A percentile compares a stretch with the other conserved stretches of the same genome.
Evolutionary conservation across 2,329 filamentous ascomycete species (phyloP).

Genomic region (Domatiomyces catenatus): DNA sequence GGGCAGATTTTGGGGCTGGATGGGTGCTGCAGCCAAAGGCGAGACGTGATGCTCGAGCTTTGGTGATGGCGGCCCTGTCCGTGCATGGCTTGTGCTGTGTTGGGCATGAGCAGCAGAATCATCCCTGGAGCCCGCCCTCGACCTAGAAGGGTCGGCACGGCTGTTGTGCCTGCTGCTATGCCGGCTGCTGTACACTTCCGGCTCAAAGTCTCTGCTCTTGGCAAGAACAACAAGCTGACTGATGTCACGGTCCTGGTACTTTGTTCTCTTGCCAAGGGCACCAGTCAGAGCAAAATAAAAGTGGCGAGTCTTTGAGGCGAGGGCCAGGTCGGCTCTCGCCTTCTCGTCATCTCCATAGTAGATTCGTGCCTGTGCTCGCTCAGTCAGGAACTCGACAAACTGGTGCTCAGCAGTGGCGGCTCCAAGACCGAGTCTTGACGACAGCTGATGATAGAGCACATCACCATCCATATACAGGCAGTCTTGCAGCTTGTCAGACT

Average conservation of each 20-base stretch:
- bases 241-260: conserved; percentile 32
- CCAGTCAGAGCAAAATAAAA: conserved; percentile 76
- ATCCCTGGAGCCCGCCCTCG: conserved; percentile 11
- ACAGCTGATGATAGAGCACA: conserved; percentile 27
- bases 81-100: not conserved
- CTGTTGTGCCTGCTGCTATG: conserved; percentile 5
- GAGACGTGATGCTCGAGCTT: conserved; percentile 6
- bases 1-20: conserved; percentile 52
- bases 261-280: conserved; percentile 53
- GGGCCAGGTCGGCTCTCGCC: conserved; percentile 54
- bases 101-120: not conserved
- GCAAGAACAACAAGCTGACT: conserved; percentile 88
- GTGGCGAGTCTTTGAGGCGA: conserved; percentile 50
- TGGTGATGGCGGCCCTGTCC: not conserved
- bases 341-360: conserved; percentile 68
- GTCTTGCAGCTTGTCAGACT: conserved; percentile 44
- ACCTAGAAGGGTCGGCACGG: conserved; percentile 4
- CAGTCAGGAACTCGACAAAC: conserved; percentile 51
- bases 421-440: conserved; percentile 19
- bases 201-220: conserved; percentile 43
- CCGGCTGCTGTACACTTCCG: conserved; percentile 8
- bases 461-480: conserved; percentile 45
- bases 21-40: conserved; percentile 12
- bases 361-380: conserved; percentile 68
- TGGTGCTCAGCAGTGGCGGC: conserved; percentile 18